Base-by-base conservation (phyloP, 202 grass and related monocot species). In the Cymbopogon flexuosus region DNA sequence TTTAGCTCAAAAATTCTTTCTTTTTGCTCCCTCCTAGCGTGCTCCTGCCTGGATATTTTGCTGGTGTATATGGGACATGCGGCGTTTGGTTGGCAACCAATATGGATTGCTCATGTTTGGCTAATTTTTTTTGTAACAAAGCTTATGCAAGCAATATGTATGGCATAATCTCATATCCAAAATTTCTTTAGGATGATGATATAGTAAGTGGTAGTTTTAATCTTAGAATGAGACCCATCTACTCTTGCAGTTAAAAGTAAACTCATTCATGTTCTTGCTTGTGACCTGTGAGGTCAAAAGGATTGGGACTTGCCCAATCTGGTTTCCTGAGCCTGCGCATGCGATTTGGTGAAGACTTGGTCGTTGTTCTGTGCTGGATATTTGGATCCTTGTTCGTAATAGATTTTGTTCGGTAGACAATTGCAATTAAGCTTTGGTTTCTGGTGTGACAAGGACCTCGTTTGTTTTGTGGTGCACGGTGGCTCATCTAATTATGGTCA, bases 81-180 rank as follows among this genome's bases (percentile, higher is more conserved):
- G 52, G 33, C 36, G 67, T 35, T 79, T 58, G 19, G 10, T 62
- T 15, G 62, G 63, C 74, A 75, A 79, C 52, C 11, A 45, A 78
- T 86, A 78, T 86, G 78, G 31, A 81, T 68, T 59, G 60, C 78
- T 83, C 84, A 58, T 79, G 69, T 76, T 23, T 80, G 75, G 54
- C 75, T 78, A 70, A 58, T 88, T 62, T 88, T 86, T 88, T 49
- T 86, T 90, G 88, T 83, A 68, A 83, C 74, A 83, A 74, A 86
- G 70, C 43, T 63, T 81, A 89, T 89, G 82, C 59, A 77, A 52
- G 78, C 66, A 49, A 52, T 69, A 81, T 84, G 77, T 82, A 82
- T 82, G 79, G 23, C 51, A 56, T 73, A 79, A 54, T 63, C 61
- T 85, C 67, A 89, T 89, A 78, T 82, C 72, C 45, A 41, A 51